phyloP scores from a whole-genome alignment of 2,329 filamentous ascomycete species.

The Zalaria sp. region DNA sequence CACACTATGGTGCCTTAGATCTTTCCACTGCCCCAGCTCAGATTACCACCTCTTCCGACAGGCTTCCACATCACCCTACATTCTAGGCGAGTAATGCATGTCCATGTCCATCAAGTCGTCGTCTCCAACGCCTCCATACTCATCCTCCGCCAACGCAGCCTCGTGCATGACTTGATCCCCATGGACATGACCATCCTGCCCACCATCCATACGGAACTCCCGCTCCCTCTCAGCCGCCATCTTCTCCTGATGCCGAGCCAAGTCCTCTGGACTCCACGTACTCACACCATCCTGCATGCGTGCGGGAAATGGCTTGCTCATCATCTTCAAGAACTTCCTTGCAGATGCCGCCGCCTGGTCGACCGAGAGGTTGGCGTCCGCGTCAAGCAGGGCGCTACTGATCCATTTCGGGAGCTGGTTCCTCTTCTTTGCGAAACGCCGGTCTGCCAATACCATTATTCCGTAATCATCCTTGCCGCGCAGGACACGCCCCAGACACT shows the following conservation, averaged over 20 bases:
- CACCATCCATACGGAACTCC: constrained; percentile 40
- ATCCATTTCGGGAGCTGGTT: constrained; percentile 94
- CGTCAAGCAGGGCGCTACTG: constrained; percentile 69
- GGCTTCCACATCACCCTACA: not conserved
- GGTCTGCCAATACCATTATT: constrained; percentile 97
- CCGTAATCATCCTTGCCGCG: constrained; percentile 97
- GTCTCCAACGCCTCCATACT: constrained; percentile 18
- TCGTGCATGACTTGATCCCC: constrained; percentile 18
- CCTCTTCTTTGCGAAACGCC: constrained; percentile 84
- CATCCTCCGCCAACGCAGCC: constrained; percentile 15
- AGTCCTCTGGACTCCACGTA: constrained; percentile 73
- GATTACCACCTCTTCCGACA: too few species aligned
- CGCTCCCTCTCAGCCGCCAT: constrained; percentile 53
- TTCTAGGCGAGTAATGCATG: constrained; percentile 12
- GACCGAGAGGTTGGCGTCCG: constrained; percentile 79
- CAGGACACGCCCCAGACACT: constrained; percentile 87
- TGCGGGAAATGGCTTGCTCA: constrained; percentile 78
- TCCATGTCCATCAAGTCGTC: constrained; percentile 24
- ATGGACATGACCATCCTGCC: constrained; percentile 11
- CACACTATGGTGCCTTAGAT: too few species aligned
- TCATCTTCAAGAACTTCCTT: constrained; percentile 75
- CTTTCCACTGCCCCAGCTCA: too few species aligned
- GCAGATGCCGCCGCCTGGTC: constrained; percentile 88
- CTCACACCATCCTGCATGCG: constrained; percentile 84
- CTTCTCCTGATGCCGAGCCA: constrained; percentile 66